These are phyloP conservation scores for Cyclospora cayetanensis DNA, from an alignment of 169 alveolate species.

Conservation along the genomic window DNA sequence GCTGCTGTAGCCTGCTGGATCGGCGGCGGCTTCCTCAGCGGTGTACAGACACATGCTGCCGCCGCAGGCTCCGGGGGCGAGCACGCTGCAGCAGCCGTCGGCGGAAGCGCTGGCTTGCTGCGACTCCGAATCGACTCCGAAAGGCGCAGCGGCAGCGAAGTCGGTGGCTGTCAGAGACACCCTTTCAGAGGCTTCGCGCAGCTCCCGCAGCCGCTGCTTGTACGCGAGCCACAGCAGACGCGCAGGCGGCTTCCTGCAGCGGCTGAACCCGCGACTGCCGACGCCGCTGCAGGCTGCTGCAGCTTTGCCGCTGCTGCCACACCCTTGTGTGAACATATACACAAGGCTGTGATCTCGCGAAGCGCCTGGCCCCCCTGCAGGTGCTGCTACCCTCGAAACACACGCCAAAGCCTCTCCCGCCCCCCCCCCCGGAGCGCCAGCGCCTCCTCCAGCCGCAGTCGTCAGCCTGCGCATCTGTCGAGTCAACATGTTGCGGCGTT, in stretches of 20 bases:
- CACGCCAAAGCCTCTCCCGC: background rate
- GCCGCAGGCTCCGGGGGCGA: slow-evolving; percentile 34
- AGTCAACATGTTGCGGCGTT: slow-evolving; percentile 4
- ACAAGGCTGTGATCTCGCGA: background rate
- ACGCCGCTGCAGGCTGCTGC: slow-evolving; percentile 53
- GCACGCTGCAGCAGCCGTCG: slow-evolving; percentile 52
- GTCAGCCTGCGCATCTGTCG: slow-evolving; percentile 17
- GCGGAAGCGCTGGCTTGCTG: slow-evolving; percentile 49
- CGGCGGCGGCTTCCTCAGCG: background rate
- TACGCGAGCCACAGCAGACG: slow-evolving; percentile 8
- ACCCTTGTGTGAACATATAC: background rate
- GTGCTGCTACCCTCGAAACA: slow-evolving; percentile 2
- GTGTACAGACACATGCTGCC: slow-evolving; percentile 12
- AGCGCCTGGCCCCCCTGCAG: slow-evolving; percentile 16
- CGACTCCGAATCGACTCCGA: slow-evolving; percentile 16
- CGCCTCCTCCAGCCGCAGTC: slow-evolving; percentile 6
- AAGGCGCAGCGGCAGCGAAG: slow-evolving; percentile 48
- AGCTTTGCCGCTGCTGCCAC: slow-evolving; percentile 1
- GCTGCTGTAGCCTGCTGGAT: slow-evolving; percentile 7
- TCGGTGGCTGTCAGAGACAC: background rate
- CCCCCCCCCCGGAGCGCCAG: background rate
- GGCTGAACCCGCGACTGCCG: background rate
- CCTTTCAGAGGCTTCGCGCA: background rate
- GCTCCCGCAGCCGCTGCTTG: slow-evolving; percentile 17
- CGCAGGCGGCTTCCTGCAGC: slow-evolving; percentile 27